Conservation (phyloP, 805 yeast genomes). For the Ogataea pini region DNA sequence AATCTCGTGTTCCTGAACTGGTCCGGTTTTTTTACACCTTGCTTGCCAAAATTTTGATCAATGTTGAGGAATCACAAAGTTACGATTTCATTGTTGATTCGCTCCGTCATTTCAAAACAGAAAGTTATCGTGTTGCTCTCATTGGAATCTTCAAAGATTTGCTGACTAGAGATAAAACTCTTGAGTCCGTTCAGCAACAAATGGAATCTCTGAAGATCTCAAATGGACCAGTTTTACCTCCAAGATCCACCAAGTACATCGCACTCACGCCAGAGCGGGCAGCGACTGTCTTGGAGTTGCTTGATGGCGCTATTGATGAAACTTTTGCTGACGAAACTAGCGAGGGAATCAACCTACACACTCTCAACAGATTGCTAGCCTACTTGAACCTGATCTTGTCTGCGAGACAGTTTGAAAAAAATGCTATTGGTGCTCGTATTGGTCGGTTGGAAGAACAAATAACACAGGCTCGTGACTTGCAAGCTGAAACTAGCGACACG, state of each 20-base stretch:
- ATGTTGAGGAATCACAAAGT: conserved; percentile 54
- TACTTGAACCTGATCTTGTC: conserved; percentile 51
- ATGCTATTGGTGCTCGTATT: conserved; percentile 7
- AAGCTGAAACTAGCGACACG: neutral
- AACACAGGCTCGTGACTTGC: neutral
- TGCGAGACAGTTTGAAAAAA: conserved; percentile 24
- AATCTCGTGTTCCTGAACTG: conserved; percentile 18
- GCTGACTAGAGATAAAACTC: conserved; percentile 39
- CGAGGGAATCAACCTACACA: conserved; percentile 17
- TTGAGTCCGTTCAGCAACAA: conserved; percentile 10
- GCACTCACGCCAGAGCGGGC: conserved; percentile 43
- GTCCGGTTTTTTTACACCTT: conserved; percentile 52
- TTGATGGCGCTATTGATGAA: conserved; percentile 40
- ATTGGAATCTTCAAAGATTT: conserved; percentile 73
- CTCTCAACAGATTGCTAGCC: conserved; percentile 49
- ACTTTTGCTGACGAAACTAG: conserved; percentile 31
- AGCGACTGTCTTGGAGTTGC: conserved; percentile 44
- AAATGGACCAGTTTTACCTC: conserved; percentile 39
- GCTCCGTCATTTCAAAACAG: conserved; percentile 61
- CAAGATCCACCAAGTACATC: conserved; percentile 42
- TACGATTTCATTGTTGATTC: conserved; percentile 66
- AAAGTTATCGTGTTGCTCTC: conserved; percentile 56
- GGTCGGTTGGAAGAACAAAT: conserved; percentile 2
- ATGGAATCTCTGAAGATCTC: conserved; percentile 7
- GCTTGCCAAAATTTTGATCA: conserved; percentile 61